Base-by-base conservation (phyloP, 768 basidiomycete species). In the Rhizopogon vesiculosus region DNA sequence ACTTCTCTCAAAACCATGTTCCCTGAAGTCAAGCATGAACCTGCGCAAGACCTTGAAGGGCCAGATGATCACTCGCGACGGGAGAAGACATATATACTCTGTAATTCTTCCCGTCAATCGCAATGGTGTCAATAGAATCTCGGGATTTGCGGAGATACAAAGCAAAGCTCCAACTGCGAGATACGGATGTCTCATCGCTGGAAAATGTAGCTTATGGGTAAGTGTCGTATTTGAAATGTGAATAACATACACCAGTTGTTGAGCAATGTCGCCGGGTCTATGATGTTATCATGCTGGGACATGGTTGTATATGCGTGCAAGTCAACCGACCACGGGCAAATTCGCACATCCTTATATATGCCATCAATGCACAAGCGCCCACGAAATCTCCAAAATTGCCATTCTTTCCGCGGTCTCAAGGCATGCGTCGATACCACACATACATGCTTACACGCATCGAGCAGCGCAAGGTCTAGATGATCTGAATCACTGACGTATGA, bases 151-250 rank as follows among this genome's bases (percentile, higher is more conserved):
- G 6, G 25, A 35, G 46, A 55, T 54, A 5, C 7, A 31, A 9
- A 55, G 16, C 22, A 55, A 31, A 33, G 28, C 46, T 35, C 28
- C 46, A 22, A 45, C 39, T 18, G 40, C 35, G 6, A 55, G 1
- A 29, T 55, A 55, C 25, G 54, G 54, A 28, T 33, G 51, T 46
- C 22, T 10, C 5, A 28, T 51, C 1, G 54, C 54, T 55, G 38
- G 1, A 51, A 40, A 43, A 2, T 35, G 13, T 48, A 33, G 12
- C 18, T 33, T 33, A 25, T 25, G 0, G 31, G 9, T 33, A 33
- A 33, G 8, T 33, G 10, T 10, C 8, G 8, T 33, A 10, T 33
- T 9, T 33, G 31, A 9, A 33, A 3, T 9, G 2, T 9, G 31
- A 33, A 33, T 33, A 33, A 33, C 31, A 10, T 33, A 33, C 31